phyloP scores from a whole-genome alignment of 371 early-diverging fungal species.

The Rhizomucor miehei region DNA sequence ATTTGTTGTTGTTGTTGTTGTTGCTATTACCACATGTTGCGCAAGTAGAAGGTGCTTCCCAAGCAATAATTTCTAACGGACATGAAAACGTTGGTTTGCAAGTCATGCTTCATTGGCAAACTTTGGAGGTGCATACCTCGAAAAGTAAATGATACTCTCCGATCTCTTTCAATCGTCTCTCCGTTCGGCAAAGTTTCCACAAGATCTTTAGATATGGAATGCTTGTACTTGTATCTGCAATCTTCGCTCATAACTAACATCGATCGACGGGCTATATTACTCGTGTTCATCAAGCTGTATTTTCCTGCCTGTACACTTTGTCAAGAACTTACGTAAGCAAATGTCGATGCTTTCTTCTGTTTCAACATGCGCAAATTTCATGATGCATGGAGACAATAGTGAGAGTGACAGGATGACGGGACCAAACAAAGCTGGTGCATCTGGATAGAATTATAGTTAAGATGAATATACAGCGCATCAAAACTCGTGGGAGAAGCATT shows the following conservation, averaged over 20 bases:
- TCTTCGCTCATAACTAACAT: constrained; percentile 62
- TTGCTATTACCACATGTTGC: no score
- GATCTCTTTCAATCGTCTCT: constrained; percentile 27
- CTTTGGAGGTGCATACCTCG: constrained; percentile 10
- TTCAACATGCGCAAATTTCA: constrained; percentile 55
- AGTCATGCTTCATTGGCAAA: no score
- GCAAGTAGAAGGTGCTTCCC: constrained; percentile 11
- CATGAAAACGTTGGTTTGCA: background rate
- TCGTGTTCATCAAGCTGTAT: background rate
- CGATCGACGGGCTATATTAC: constrained; percentile 64
- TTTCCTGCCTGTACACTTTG: background rate
- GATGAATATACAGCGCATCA: background rate
- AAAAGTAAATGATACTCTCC: constrained; percentile 46
- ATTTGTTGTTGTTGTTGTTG: no score
- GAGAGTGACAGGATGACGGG: constrained; percentile 63
- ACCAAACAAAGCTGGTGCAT: constrained; percentile 67
- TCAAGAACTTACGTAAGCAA: constrained; percentile 44
- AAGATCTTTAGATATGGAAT: constrained; percentile 65
- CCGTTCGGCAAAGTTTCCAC: constrained; percentile 37
- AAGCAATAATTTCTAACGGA: constrained; percentile 16
- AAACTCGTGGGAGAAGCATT: background rate
- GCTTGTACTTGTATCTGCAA: constrained; percentile 63
- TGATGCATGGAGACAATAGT: constrained; percentile 64
- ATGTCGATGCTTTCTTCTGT: constrained; percentile 28
- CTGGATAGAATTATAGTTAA: constrained; percentile 15